Percentiles rank a stretch among this genome's conserved stretches.
Conservation (phyloP, 345 rosid species). For the Mangifera indica region DNA sequence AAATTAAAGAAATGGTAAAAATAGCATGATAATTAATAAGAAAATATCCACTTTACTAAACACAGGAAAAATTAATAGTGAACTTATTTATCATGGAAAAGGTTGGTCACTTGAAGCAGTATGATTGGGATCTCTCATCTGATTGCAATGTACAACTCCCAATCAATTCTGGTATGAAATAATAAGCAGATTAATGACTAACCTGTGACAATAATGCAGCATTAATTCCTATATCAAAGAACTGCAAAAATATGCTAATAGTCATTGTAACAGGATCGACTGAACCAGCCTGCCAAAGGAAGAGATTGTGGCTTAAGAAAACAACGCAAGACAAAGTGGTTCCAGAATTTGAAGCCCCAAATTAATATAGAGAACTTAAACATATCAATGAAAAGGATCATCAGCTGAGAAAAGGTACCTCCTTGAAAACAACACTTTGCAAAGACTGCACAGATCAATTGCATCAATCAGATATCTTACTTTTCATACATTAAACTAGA, state of each 20-base stretch:
- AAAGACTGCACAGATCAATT: conserved; percentile 68
- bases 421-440: conserved; percentile 96
- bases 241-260: conserved; percentile 82
- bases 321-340: not conserved
- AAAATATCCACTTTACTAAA: not conserved
- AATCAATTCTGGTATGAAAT: not conserved
- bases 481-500: conserved; percentile 10
- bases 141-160: conserved; percentile 3
- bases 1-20: not conserved
- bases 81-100: conserved; percentile 3
- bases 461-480: conserved; percentile 23
- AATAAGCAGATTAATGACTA: conserved; percentile 21
- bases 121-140: not conserved
- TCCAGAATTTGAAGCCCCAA: conserved; percentile 3
- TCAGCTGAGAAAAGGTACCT: conserved; percentile 43
- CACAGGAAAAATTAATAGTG: not conserved
- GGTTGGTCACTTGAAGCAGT: not conserved
- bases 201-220: conserved; percentile 91
- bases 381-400: conserved; percentile 8
- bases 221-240: conserved; percentile 90
- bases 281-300: conserved; percentile 79
- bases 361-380: conserved; percentile 1
- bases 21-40: not conserved
- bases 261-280: conserved; percentile 94
- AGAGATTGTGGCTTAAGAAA: conserved; percentile 20